These are phyloP conservation scores for Boechera retrofracta DNA, from an alignment of 345 rosid genomes.

Conservation along the genomic window DNA sequence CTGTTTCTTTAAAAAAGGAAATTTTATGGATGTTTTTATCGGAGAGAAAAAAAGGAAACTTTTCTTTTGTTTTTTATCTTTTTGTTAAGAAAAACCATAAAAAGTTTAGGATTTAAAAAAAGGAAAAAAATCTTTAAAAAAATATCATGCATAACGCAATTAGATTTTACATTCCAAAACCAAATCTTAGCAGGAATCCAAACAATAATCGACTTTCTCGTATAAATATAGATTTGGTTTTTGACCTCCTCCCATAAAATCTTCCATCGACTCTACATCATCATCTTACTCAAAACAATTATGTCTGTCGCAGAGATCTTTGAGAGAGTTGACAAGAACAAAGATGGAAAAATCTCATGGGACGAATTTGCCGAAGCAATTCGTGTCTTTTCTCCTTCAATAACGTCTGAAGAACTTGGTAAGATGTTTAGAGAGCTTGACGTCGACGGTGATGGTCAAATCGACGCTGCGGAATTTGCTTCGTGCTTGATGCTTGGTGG, in stretches of 20 bases:
- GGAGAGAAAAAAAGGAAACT: background rate
- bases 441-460: constrained; percentile 14
- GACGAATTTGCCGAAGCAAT: constrained; percentile 30
- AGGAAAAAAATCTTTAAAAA: background rate
- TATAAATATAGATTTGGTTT: constrained; percentile 23
- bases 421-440: constrained; percentile 36
- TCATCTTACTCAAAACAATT: background rate
- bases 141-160: too few relatives aligned
- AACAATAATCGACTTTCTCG: background rate
- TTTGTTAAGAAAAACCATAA: too few relatives aligned
- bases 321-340: constrained; percentile 18
- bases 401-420: constrained; percentile 16
- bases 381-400: constrained; percentile 24
- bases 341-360: constrained; percentile 38
- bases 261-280: background rate
- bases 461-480: constrained; percentile 3
- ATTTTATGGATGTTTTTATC: too few relatives aligned
- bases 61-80: too few relatives aligned
- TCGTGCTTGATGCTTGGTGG: background rate
- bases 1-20: too few relatives aligned
- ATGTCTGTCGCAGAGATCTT: constrained; percentile 21
- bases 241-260: background rate
- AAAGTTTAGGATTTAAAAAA: too few relatives aligned
- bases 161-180: background rate
- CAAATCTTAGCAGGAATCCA: background rate